Conservation (phyloP, 495 filamentous ascomycete genomes). For the Podospora conica region DNA sequence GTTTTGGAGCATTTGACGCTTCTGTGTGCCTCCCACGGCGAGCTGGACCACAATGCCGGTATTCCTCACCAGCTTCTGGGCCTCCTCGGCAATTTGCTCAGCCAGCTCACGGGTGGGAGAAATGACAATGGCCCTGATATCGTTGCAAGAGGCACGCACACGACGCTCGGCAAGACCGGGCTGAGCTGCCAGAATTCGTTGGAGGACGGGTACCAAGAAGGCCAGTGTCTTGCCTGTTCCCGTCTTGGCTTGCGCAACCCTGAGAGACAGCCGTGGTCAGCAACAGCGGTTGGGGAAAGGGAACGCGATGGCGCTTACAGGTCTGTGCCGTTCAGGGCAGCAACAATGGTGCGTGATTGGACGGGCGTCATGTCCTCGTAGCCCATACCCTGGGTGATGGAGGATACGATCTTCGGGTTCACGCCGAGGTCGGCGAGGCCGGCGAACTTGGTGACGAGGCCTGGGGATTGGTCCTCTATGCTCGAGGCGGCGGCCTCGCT, state of each 20-base stretch:
- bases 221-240: constrained; percentile 85
- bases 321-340: constrained; percentile 71
- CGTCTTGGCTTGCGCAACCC: constrained; percentile 82
- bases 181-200: constrained; percentile 60
- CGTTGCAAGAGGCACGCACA: constrained; percentile 40
- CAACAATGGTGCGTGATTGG: constrained; percentile 74
- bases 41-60: constrained; percentile 73
- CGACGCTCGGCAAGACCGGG: constrained; percentile 39
- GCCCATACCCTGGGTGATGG: constrained; percentile 66
- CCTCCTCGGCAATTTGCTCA: constrained; percentile 87
- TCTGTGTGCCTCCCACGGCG: constrained; percentile 85
- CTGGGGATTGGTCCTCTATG: constrained; percentile 12
- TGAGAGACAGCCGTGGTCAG: constrained; percentile 26
- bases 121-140: constrained; percentile 84
- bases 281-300: constrained; percentile 11
- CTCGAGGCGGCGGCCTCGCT: constrained; percentile 25
- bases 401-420: constrained; percentile 55
- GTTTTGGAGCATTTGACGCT: constrained; percentile 51
- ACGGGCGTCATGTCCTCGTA: constrained; percentile 88
- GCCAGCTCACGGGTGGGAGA: constrained; percentile 94
- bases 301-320: constrained; percentile 52
- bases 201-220: constrained; percentile 70
- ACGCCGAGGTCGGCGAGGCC: constrained; percentile 61
- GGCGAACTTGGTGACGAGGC: constrained; percentile 56
- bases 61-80: constrained; percentile 56